Conservation (phyloP, 306 rosid species). For the Pyrus communis region DNA sequence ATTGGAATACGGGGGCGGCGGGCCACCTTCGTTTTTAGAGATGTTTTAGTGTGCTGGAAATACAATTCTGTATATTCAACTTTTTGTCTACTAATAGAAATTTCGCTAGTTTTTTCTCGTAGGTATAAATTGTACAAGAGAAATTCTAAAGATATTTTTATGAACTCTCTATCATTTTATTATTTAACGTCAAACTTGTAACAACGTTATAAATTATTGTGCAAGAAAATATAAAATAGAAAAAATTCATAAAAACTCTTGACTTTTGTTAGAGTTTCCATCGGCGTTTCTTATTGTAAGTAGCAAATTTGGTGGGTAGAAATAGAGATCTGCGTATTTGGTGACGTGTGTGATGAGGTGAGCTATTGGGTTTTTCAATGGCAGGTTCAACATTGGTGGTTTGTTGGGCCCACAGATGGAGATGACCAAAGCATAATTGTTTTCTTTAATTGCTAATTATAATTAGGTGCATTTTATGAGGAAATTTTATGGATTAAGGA, state of each 20-base stretch:
- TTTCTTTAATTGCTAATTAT: not conserved
- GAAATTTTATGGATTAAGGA: not conserved
- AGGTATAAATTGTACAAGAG: too few relatives aligned
- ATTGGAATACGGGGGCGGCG: not conserved
- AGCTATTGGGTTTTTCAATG: not conserved
- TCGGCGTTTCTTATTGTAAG: not conserved
- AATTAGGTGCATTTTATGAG: not conserved
- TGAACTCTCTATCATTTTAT: fast-evolving
- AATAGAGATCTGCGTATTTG: not conserved
- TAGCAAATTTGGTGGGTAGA: not conserved
- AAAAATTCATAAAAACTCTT: too few relatives aligned
- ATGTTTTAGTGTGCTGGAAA: too few relatives aligned
- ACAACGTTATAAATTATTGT: too few relatives aligned
- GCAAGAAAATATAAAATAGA: too few relatives aligned
- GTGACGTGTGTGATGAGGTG: constrained; percentile 1
- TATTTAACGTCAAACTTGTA: too few relatives aligned
- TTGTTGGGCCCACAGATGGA: not conserved
- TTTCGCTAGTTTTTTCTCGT: too few relatives aligned
- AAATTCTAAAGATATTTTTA: fast-evolving
- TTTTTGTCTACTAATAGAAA: fast-evolving
- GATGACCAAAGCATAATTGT: not conserved
- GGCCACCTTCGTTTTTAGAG: not conserved
- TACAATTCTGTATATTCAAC: fast-evolving
- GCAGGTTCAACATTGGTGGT: not conserved
- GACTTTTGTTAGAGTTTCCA: too few relatives aligned